Evolutionary conservation across 2,329 filamentous ascomycete species (phyloP).

Genomic region (Clathrospora elynae): DNA sequence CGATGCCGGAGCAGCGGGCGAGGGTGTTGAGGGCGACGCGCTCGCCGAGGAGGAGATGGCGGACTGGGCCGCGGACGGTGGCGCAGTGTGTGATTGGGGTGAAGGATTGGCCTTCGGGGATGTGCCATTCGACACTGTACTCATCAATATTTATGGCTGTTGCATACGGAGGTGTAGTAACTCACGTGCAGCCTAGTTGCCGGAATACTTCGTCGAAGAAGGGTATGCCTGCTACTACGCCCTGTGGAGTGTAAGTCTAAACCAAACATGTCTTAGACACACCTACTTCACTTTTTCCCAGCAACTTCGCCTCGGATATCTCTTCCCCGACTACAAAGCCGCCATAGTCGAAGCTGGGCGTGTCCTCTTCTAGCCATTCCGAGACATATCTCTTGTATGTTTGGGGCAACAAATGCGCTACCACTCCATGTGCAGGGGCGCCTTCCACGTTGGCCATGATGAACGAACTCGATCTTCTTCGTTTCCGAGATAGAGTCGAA

Average conservation of each 20-base stretch:
- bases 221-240: slow-evolving; percentile 86
- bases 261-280: background rate
- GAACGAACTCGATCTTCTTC: too few relatives aligned
- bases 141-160: background rate
- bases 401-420: slow-evolving; percentile 77
- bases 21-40: slow-evolving; percentile 90
- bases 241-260: slow-evolving; percentile 50
- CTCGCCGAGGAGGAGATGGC: slow-evolving; percentile 87
- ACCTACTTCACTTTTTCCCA: slow-evolving; percentile 62
- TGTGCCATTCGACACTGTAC: slow-evolving; percentile 79
- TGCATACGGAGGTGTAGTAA: slow-evolving; percentile 13
- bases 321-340: slow-evolving; percentile 90
- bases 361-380: slow-evolving; percentile 93
- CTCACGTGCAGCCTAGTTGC: slow-evolving; percentile 80
- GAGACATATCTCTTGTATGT: slow-evolving; percentile 82
- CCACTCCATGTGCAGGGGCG: slow-evolving; percentile 62
- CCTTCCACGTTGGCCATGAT: slow-evolving; percentile 50
- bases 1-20: slow-evolving; percentile 88
- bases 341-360: slow-evolving; percentile 94
- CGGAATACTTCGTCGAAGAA: slow-evolving; percentile 94
- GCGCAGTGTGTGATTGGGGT: slow-evolving; percentile 67
- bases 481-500: too few relatives aligned
- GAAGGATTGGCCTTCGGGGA: slow-evolving; percentile 73
- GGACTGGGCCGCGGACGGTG: slow-evolving; percentile 81
- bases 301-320: slow-evolving; percentile 55